Percentiles rank a stretch among this genome's conserved stretches.
These are phyloP conservation scores for Trichosanthes truncata DNA, from an alignment of 306 rosid genomes.

Conservation along the genomic window DNA sequence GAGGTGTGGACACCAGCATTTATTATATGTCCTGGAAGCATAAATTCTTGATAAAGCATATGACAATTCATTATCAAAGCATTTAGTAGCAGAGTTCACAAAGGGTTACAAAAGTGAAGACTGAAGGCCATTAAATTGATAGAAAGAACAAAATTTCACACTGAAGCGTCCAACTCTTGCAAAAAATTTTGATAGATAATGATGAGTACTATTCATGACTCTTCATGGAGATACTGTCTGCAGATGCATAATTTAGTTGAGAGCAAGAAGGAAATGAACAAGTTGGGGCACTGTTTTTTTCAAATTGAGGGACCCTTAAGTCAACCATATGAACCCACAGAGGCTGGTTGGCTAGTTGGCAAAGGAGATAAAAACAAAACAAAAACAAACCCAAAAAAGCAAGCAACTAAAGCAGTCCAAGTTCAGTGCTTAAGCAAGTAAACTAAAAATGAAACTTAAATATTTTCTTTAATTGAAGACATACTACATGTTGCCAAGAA, in stretches of 20 bases:
- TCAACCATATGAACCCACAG: slow-evolving; percentile 4
- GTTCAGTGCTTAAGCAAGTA: slow-evolving; percentile 52
- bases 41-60: background rate
- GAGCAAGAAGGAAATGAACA: background rate
- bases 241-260: background rate
- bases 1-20: background rate
- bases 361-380: slow-evolving; percentile 13
- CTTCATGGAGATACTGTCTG: slow-evolving; percentile 10
- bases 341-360: slow-evolving; percentile 33
- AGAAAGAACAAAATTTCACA: slow-evolving; percentile 14
- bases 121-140: background rate
- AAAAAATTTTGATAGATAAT: background rate
- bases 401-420: slow-evolving; percentile 36
- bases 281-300: slow-evolving; percentile 6
- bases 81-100: background rate
- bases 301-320: slow-evolving; percentile 11
- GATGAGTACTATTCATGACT: slow-evolving; percentile 6
- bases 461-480: slow-evolving; percentile 26
- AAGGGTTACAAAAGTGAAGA: background rate
- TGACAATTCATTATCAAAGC: background rate
- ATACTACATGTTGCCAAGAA: slow-evolving; percentile 31
- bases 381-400: slow-evolving; percentile 6
- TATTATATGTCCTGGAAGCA: slow-evolving; percentile 7
- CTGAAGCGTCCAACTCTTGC: background rate
- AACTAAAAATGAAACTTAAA: slow-evolving; percentile 21